Conservation (phyloP, 2,329 filamentous ascomycete genomes). For the Corinectria fuckeliana region DNA sequence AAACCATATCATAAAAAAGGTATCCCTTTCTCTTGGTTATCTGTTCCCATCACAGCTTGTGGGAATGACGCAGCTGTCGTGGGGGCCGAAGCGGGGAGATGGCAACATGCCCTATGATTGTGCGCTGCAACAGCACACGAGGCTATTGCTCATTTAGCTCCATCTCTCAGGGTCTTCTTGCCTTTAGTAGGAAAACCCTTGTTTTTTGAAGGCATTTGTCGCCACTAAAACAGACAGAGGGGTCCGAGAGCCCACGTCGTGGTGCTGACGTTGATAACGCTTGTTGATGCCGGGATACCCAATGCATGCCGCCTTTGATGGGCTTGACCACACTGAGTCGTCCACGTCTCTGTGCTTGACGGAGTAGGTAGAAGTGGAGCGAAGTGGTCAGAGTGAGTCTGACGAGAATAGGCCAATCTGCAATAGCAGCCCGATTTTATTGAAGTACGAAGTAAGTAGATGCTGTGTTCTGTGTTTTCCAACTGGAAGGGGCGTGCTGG, state of each 20-base stretch:
- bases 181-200: neutral
- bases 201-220: neutral
- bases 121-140: no score
- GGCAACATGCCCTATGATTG: slow-evolving; percentile 9
- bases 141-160: no score
- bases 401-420: neutral
- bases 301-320: slow-evolving; percentile 9
- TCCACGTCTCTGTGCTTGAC: neutral
- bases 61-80: neutral
- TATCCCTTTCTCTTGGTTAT: neutral
- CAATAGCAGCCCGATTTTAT: no score
- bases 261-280: neutral
- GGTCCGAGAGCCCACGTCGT: neutral
- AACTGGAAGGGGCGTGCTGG: no score
- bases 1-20: no score
- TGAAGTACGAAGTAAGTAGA: no score
- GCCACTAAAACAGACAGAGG: neutral
- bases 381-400: neutral
- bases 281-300: neutral
- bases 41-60: neutral
- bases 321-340: slow-evolving; percentile 8
- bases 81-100: neutral
- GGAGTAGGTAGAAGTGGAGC: neutral
- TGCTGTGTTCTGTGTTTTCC: no score
- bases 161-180: neutral